Evolutionary conservation across 2,329 filamentous ascomycete genomes (phyloP).

Genomic region (Coniella lustricola): DNA sequence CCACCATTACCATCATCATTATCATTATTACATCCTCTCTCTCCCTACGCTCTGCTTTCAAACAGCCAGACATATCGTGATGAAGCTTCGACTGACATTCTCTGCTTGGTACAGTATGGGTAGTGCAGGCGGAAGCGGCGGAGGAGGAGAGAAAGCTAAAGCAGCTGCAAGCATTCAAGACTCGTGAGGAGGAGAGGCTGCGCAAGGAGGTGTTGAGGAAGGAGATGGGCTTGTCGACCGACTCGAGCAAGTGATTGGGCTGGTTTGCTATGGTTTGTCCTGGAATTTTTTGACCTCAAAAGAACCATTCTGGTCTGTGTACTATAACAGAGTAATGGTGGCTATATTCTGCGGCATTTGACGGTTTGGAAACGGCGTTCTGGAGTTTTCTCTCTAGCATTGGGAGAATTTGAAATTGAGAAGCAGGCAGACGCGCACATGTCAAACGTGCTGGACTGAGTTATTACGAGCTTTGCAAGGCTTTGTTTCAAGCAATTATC

Average conservation of each 20-base stretch:
- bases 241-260: constrained; percentile 17
- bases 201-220: constrained; percentile 43
- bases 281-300: no score
- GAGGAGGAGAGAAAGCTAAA: constrained; percentile 33
- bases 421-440: neutral
- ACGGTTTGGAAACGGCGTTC: constrained; percentile 10
- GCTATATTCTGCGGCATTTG: constrained; percentile 4
- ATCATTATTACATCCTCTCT: neutral
- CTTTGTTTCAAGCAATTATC: no score
- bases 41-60: neutral
- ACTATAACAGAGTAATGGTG: neutral
- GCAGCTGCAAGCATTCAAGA: constrained; percentile 28
- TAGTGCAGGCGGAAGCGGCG: constrained; percentile 43
- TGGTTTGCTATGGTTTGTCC: neutral
- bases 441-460: neutral
- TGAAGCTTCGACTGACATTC: neutral
- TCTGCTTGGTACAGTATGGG: constrained; percentile 35
- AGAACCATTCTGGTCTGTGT: no score
- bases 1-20: no score
- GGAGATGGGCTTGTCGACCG: constrained; percentile 37
- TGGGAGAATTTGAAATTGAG: no score
- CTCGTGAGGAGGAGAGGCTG: constrained; percentile 34
- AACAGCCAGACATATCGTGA: no score
- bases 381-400: constrained; percentile 8
- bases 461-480: neutral